Evolutionary conservation across 768 basidiomycete species (phyloP).

Genomic region (Serendipita sp.): DNA sequence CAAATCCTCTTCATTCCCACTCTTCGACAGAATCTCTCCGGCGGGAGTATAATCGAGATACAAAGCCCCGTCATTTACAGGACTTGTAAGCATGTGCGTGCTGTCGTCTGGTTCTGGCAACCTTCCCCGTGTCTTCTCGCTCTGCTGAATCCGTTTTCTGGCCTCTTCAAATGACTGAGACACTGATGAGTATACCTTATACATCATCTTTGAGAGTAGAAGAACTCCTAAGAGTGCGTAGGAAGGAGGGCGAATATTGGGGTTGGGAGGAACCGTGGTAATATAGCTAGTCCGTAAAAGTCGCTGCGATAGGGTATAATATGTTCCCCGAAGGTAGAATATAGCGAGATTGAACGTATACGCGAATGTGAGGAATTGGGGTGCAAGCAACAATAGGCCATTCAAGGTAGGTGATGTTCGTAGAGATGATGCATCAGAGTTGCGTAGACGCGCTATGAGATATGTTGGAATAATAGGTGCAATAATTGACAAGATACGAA

Average conservation of each 20-base stretch:
- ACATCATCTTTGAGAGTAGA: constrained; percentile 20
- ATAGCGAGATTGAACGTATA: constrained; percentile 62
- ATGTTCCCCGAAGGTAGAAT: constrained; percentile 68
- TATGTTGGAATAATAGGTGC: constrained; percentile 53
- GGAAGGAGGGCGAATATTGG: constrained; percentile 60
- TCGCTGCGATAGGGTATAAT: constrained; percentile 57
- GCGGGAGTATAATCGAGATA: not conserved
- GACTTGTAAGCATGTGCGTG: not conserved
- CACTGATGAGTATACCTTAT: not conserved
- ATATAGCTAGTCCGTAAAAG: constrained; percentile 43
- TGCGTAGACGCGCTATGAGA: constrained; percentile 28
- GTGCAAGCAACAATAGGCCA: constrained; percentile 23
- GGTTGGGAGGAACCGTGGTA: constrained; percentile 56
- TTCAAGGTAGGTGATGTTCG: not conserved
- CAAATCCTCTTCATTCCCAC: not conserved
- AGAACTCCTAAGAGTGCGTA: constrained; percentile 75
- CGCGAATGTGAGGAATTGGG: constrained; percentile 32
- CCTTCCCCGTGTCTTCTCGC: constrained; percentile 1
- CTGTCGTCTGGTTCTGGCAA: not conserved
- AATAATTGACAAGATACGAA: constrained; percentile 43
- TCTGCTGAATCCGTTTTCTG: not conserved
- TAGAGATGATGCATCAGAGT: constrained; percentile 14
- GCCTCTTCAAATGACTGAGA: not conserved
- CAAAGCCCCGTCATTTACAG: not conserved
- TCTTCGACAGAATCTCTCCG: not conserved